phyloP scores from a whole-genome alignment of 768 basidiomycete species.

The Suillus hirtellus region DNA sequence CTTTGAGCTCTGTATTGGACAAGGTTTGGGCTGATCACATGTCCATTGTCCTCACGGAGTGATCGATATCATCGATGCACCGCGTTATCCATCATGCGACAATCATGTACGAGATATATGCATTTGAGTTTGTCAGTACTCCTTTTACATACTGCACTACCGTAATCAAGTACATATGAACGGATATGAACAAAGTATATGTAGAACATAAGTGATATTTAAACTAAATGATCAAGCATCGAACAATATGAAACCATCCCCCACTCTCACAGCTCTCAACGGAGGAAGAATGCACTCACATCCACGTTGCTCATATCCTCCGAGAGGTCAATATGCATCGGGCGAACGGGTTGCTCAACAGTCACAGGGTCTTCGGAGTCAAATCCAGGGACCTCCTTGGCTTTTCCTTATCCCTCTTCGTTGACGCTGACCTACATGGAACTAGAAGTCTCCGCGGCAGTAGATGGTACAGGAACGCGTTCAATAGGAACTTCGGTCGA shows the following conservation, averaged over 20 bases:
- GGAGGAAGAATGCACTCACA: neutral
- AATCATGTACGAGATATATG: neutral
- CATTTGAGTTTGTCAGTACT: neutral
- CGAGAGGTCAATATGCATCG: constrained; percentile 27
- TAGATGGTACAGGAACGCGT: constrained; percentile 5
- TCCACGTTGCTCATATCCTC: constrained; percentile 35
- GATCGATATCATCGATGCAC: too few species aligned
- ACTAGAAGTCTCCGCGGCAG: neutral
- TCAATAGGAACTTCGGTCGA: neutral
- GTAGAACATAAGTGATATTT: neutral
- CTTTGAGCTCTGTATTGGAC: too few species aligned
- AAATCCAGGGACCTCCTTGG: constrained; percentile 22
- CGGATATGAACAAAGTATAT: neutral
- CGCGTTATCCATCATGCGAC: too few species aligned
- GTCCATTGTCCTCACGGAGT: too few species aligned
- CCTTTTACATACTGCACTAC: neutral
- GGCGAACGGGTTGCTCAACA: constrained; percentile 28
- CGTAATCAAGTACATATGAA: neutral
- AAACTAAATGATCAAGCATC: neutral
- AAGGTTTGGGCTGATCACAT: too few species aligned
- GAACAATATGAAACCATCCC: neutral
- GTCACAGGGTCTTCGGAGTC: constrained; percentile 17
- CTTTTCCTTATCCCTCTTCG: constrained; percentile 38
- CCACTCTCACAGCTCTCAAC: neutral
- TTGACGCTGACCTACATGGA: neutral